A percentile compares a stretch with the other conserved stretches of the same genome.
phyloP scores from a whole-genome alignment of 2,329 filamentous ascomycete species.

The Cordyceps farinosa region DNA sequence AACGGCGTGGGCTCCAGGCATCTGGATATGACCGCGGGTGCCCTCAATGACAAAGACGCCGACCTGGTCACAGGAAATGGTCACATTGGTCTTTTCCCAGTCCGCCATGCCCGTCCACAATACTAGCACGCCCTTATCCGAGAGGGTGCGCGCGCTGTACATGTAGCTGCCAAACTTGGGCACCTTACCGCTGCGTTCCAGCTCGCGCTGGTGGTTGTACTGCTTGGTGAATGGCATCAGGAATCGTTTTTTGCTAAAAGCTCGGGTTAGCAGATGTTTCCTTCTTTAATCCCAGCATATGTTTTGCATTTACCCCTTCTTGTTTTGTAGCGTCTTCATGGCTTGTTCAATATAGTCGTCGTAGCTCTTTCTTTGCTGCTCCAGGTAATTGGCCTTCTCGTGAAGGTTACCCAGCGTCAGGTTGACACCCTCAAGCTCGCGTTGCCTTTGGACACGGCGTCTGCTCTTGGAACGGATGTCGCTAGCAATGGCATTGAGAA shows the following conservation, averaged over 20 bases:
- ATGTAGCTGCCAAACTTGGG: conserved; percentile 98
- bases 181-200: conserved; percentile 85
- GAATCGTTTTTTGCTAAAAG: conserved; percentile 76
- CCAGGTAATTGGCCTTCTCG: conserved; percentile 86
- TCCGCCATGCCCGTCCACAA: conserved; percentile 84
- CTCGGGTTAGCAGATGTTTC: conserved; percentile 20
- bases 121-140: conserved; percentile 91
- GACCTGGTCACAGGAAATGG: conserved; percentile 89
- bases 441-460: conserved; percentile 83
- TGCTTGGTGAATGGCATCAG: conserved; percentile 96
- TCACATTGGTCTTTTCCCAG: conserved; percentile 90
- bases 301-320: conserved; percentile 67
- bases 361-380: conserved; percentile 94
- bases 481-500: conserved; percentile 94
- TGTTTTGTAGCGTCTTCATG: conserved; percentile 94
- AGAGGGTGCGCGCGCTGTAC: conserved; percentile 84
- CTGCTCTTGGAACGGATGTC: conserved; percentile 98
- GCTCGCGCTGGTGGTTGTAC: conserved; percentile 96
- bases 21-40: conserved; percentile 87
- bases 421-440: conserved; percentile 81
- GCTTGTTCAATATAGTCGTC: conserved; percentile 99
- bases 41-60: conserved; percentile 93
- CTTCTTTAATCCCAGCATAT: background rate
- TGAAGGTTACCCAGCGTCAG: conserved; percentile 72
- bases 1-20: conserved; percentile 85